phyloP scores from a whole-genome alignment of 139 green algal species.

The Desmodesmus armatus region DNA sequence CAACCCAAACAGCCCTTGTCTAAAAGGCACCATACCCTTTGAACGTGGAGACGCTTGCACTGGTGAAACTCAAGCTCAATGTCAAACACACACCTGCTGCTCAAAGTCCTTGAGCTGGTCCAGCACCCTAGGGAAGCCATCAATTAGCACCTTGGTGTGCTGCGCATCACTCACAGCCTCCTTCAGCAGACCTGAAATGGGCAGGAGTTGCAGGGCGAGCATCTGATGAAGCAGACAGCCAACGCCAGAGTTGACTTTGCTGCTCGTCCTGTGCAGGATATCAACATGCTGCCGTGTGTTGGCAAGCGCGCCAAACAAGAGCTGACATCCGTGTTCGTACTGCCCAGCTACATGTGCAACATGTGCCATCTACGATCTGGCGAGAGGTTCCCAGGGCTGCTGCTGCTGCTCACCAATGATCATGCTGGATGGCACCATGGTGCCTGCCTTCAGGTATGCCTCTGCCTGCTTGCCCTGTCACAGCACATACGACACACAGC shows the following conservation, averaged over 20 bases:
- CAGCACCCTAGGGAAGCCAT: slow-evolving; percentile 87
- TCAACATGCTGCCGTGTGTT: too few relatives aligned
- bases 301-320: background rate
- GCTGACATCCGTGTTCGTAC: too few relatives aligned
- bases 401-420: slow-evolving; percentile 54
- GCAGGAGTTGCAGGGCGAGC: background rate
- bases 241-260: background rate
- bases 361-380: background rate
- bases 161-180: slow-evolving; percentile 48
- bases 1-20: too few relatives aligned
- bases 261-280: too few relatives aligned
- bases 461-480: slow-evolving; percentile 51
- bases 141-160: slow-evolving; percentile 69
- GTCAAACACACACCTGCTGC: slow-evolving; percentile 53
- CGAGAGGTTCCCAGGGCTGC: background rate
- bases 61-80: too few relatives aligned
- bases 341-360: background rate
- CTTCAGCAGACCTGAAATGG: slow-evolving; percentile 55
- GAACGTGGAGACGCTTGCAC: too few relatives aligned
- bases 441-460: slow-evolving; percentile 52
- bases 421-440: slow-evolving; percentile 58
- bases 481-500: too few relatives aligned
- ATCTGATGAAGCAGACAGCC: background rate
- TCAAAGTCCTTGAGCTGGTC: slow-evolving; percentile 84
- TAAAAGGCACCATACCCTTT: too few relatives aligned